Percentiles rank a stretch among this genome's conserved stretches.
These are phyloP conservation scores for Pestalotiopsis sp. DNA, from an alignment of 2,329 filamentous ascomycete genomes.

Conservation along the genomic window DNA sequence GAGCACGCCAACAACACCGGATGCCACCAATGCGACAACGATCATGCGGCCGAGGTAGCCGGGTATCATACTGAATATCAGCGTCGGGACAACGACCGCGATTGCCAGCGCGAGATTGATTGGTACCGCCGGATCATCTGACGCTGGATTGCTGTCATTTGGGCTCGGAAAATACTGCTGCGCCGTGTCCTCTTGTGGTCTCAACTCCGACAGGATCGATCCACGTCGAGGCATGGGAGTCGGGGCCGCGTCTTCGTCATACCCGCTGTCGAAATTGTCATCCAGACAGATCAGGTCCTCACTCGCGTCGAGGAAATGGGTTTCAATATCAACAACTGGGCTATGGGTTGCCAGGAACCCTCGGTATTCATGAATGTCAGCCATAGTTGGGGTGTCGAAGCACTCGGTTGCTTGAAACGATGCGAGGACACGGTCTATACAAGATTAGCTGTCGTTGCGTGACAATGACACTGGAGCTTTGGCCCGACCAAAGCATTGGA, in stretches of 20 bases:
- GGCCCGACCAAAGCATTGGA: background rate
- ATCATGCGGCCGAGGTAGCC: slow-evolving; percentile 27
- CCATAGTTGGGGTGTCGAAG: slow-evolving; percentile 48
- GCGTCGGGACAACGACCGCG: slow-evolving; percentile 57
- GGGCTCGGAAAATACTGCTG: background rate
- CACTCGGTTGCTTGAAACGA: slow-evolving; percentile 58
- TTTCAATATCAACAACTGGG: slow-evolving; percentile 62
- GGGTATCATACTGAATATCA: slow-evolving; percentile 60
- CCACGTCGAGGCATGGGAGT: slow-evolving; percentile 15
- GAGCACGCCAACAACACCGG: slow-evolving; percentile 30
- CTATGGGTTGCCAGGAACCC: slow-evolving; percentile 56
- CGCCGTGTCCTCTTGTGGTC: slow-evolving; percentile 7
- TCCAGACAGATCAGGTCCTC: slow-evolving; percentile 56
- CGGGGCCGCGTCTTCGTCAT: slow-evolving; percentile 22
- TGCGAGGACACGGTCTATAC: slow-evolving; percentile 58
- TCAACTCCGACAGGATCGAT: background rate
- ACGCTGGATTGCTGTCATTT: slow-evolving; percentile 15
- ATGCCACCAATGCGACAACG: slow-evolving; percentile 7
- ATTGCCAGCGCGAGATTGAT: slow-evolving; percentile 50
- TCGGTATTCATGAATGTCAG: slow-evolving; percentile 55
- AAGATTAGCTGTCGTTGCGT: background rate
- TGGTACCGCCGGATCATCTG: slow-evolving; percentile 20
- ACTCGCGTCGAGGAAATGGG: slow-evolving; percentile 57
- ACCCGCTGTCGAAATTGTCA: slow-evolving; percentile 2
- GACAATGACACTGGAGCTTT: background rate